phyloP scores from a whole-genome alignment of 495 filamentous ascomycete genomes.

The Aspergillus asperescens region DNA sequence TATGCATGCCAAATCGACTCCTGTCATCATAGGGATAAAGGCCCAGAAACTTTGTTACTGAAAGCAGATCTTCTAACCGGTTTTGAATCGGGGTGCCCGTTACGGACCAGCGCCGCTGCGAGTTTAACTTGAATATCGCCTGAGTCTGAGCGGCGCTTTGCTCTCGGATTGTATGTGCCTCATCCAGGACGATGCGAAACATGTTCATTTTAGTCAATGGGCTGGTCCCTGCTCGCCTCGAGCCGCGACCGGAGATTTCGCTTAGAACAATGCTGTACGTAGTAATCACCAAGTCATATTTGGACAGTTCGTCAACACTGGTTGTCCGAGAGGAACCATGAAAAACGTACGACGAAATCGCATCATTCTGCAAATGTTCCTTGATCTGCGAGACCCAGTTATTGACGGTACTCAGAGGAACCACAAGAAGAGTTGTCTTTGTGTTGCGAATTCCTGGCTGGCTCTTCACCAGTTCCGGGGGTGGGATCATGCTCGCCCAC shows the following conservation, averaged over 20 bases:
- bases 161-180: constrained; percentile 91
- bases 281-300: constrained; percentile 81
- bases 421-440: constrained; percentile 82
- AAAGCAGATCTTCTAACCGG: constrained; percentile 81
- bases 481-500: constrained; percentile 42
- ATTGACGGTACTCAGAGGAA: constrained; percentile 77
- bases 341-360: constrained; percentile 69
- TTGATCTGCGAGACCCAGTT: constrained; percentile 93
- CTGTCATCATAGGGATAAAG: constrained; percentile 82
- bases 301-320: constrained; percentile 59
- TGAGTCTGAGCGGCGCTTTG: constrained; percentile 73
- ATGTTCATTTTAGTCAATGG: constrained; percentile 73
- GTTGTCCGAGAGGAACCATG: constrained; percentile 72
- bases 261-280: constrained; percentile 85
- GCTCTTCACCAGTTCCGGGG: constrained; percentile 22
- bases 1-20: constrained; percentile 65
- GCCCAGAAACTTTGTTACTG: constrained; percentile 84
- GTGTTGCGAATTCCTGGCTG: constrained; percentile 58
- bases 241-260: constrained; percentile 59
- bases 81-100: constrained; percentile 93
- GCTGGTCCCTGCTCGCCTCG: constrained; percentile 50
- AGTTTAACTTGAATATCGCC: constrained; percentile 74
- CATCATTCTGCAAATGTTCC: constrained; percentile 60
- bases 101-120: constrained; percentile 87
- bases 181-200: constrained; percentile 94